Evolutionary conservation across 306 rosid species (phyloP).

Genomic region (Pyrus communis): DNA sequence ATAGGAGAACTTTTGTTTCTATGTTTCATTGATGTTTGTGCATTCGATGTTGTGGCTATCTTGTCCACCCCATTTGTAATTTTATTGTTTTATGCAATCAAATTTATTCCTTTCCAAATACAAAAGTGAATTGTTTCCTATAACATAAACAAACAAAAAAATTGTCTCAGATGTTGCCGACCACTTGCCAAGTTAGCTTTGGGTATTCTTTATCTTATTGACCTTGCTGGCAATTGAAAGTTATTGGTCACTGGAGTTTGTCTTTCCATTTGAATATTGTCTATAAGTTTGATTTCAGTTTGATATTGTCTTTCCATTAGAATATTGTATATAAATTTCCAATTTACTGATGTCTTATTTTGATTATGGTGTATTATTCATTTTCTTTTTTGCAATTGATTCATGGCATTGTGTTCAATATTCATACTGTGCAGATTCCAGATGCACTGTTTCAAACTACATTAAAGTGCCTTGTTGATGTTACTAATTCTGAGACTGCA

Average conservation of each 20-base stretch:
- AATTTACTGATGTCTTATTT: not conserved
- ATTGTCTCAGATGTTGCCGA: not conserved
- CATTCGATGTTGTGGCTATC: too few species aligned
- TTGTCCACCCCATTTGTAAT: too few species aligned
- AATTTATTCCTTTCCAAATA: not conserved
- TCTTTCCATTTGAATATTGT: not conserved
- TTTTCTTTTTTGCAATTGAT: not conserved
- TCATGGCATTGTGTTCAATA: conserved; percentile 4
- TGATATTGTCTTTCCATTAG: not conserved
- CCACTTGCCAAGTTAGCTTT: not conserved
- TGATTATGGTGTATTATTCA: not conserved
- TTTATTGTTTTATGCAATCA: too few species aligned
- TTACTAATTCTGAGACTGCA: conserved; percentile 70
- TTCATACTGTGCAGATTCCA: conserved; percentile 43
- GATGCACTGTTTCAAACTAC: conserved; percentile 47
- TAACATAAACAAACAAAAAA: not conserved
- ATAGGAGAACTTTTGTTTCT: too few species aligned
- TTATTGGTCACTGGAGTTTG: not conserved
- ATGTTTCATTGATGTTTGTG: too few species aligned
- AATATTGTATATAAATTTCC: not conserved
- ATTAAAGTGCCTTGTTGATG: conserved; percentile 67
- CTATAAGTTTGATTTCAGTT: not conserved
- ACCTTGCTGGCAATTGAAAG: not conserved
- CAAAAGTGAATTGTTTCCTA: not conserved
- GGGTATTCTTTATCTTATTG: not conserved